Evolutionary conservation across 129 eudicot species (phyloP), one percentile per base, ranked within the genome.

Genomic region (Pseudognaphalium luteoalbum): DNA sequence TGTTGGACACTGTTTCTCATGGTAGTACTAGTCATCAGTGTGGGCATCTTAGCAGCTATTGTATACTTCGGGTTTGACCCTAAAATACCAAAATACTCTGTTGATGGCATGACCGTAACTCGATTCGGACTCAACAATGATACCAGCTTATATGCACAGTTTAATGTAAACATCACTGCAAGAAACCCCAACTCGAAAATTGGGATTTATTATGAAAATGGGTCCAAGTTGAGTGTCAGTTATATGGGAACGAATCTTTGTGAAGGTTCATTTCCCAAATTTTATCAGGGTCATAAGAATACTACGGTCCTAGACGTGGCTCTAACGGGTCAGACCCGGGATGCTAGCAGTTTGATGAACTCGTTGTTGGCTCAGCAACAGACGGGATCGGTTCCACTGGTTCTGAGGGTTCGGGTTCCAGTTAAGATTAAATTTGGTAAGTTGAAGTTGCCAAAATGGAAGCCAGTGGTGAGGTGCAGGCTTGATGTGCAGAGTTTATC

Each of bases 251-350:
- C 78, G 5, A 65, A 59, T 22, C 95, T 93, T 0, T 81, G 90
- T 52, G 87, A 93, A 70, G 98, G 98, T 8, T 60, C 90, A 19
- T 78, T 89, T 86, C 96, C 98, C 0, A 78, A 73, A 71, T 93
- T 93, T 68, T 93, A 93, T 71, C 98, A 93, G 80, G 98, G 98
- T 6, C 98, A 93, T 78, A 78, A 81, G 52, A 93, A 90, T 74
- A 93, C 98, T 2, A 93, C 96, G 3, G 73, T 76, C 63, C 58
- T 86, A 6, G 70, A 83, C 56, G 71, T 92, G 33, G 47, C 71
- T 19, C 44, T 85, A 21, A 47, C 82, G 0, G 98, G 91, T 9
- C 86, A 80, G 47, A 74, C 84, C 0, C 32, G 51, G 61, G 82
- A 81, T 33, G 97, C 86, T 0, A 7, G 75, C 2, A 87, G 78